phyloP scores from a whole-genome alignment of 192 early-diverging fungal species.

The Glomus cerebriforme region DNA sequence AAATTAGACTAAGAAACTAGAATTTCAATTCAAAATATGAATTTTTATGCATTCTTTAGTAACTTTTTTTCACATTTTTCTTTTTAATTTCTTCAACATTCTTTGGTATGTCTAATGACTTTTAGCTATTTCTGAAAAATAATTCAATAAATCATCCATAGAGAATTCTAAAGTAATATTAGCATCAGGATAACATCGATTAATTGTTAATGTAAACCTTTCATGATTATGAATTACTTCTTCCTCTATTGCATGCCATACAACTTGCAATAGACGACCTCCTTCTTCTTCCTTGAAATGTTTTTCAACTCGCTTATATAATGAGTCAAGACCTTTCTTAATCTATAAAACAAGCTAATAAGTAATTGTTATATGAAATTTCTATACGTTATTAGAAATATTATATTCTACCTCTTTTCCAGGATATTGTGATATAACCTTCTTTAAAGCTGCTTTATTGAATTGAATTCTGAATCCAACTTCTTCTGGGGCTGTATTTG shows the following conservation, averaged over 20 bases:
- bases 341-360: constrained; percentile 46
- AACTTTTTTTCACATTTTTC: too few relatives aligned
- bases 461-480: constrained; percentile 80
- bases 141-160: constrained; percentile 71
- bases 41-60: too few relatives aligned
- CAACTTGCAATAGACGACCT: constrained; percentile 77
- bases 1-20: too few relatives aligned
- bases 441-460: constrained; percentile 82
- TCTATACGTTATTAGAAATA: constrained; percentile 10
- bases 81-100: too few relatives aligned
- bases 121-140: constrained; percentile 71
- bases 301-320: constrained; percentile 93
- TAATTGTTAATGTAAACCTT: constrained; percentile 80
- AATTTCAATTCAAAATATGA: too few relatives aligned
- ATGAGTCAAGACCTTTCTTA: constrained; percentile 73
- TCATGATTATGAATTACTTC: constrained; percentile 80
- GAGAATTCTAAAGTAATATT: constrained; percentile 85
- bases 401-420: constrained; percentile 68
- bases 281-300: constrained; percentile 88
- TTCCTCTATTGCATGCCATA: constrained; percentile 90
- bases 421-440: constrained; percentile 83
- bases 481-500: constrained; percentile 71
- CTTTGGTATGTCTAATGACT: constrained; percentile 50
- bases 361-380: neutral
- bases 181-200: constrained; percentile 83